Conservation (phyloP, 2,329 filamentous ascomycete species). For the Colletotrichum limetticola region DNA sequence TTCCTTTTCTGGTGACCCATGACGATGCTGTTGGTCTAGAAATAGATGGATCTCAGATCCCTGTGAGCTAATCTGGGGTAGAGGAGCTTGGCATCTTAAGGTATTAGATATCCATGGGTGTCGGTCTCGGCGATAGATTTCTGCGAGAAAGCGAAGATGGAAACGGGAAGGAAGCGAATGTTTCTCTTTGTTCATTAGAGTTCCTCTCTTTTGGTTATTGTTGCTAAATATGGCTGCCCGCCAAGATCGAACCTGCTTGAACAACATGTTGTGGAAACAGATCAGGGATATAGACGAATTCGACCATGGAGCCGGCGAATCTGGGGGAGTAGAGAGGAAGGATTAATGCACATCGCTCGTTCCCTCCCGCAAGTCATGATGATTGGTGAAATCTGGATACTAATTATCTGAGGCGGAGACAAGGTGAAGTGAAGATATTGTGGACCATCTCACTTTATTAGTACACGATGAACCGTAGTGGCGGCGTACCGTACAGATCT, state of each 20-base stretch:
- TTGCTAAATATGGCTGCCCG: background rate
- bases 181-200: fast-evolving
- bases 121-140: background rate
- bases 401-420: background rate
- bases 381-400: background rate
- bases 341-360: too few species aligned
- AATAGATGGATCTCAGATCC: background rate
- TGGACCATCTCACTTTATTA: background rate
- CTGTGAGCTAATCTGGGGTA: background rate
- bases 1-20: background rate
- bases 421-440: background rate
- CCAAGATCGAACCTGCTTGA: background rate
- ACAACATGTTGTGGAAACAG: too few species aligned
- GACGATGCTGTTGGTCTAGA: background rate
- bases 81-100: background rate
- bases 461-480: background rate
- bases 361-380: background rate
- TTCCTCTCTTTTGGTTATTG: background rate
- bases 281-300: too few species aligned
- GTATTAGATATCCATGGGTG: background rate
- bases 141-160: background rate
- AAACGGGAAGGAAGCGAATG: background rate
- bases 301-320: too few species aligned
- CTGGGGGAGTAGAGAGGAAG: too few species aligned
- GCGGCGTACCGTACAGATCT: background rate